A percentile compares a stretch with the other conserved stretches of the same genome.
These are phyloP conservation scores for Flaveria linearis DNA, from an alignment of 129 eudicot species.

Conservation along the genomic window DNA sequence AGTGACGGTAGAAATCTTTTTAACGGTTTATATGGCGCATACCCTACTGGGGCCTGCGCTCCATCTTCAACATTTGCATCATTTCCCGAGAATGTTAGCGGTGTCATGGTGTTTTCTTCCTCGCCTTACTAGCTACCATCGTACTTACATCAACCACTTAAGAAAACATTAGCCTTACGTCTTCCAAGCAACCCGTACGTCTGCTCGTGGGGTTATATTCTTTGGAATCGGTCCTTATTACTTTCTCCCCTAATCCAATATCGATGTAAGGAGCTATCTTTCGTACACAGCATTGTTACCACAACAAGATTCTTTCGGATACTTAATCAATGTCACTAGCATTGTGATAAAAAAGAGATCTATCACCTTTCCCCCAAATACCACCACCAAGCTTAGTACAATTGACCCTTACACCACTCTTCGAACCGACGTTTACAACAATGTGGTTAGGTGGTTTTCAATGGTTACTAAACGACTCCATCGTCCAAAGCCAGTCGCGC, in stretches of 20 bases:
- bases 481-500: not conserved
- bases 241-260: slow-evolving; percentile 19
- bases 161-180: slow-evolving; percentile 21
- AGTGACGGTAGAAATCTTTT: slow-evolving; percentile 24
- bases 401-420: slow-evolving; percentile 25
- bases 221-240: slow-evolving; percentile 13
- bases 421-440: slow-evolving; percentile 23
- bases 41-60: slow-evolving; percentile 16
- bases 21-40: not conserved
- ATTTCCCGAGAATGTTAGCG: slow-evolving; percentile 16
- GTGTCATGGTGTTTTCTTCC: slow-evolving; percentile 25
- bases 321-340: slow-evolving; percentile 12
- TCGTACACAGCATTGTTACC: slow-evolving; percentile 28
- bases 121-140: slow-evolving; percentile 20
- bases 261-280: slow-evolving; percentile 24
- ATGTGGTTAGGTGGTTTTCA: slow-evolving; percentile 11
- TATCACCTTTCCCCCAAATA: slow-evolving; percentile 5
- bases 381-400: slow-evolving; percentile 25
- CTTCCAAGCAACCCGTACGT: slow-evolving; percentile 18
- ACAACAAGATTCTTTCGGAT: slow-evolving; percentile 14
- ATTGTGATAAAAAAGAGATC: slow-evolving; percentile 17
- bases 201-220: not conserved
- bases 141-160: not conserved
- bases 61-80: slow-evolving; percentile 15
- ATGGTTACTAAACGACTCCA: slow-evolving; percentile 5